These are phyloP conservation scores for Blastobotrys raffinosifermentans DNA, from an alignment of 1,139 yeast species.

Conservation along the genomic window DNA sequence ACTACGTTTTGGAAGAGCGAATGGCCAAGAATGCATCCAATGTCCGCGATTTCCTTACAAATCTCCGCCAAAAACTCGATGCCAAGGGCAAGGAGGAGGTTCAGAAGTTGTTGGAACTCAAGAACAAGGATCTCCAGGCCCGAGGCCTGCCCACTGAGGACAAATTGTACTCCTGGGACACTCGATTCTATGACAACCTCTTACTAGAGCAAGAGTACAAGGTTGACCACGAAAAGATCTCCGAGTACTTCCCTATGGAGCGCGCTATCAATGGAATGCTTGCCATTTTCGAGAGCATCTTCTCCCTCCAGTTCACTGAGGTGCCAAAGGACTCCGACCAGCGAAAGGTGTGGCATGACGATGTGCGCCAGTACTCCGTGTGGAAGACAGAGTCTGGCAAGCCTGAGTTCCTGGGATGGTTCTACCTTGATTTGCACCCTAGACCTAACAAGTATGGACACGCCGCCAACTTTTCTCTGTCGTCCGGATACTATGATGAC, in stretches of 20 bases:
- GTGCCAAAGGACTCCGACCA: constrained; percentile 36
- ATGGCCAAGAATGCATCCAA: constrained; percentile 67
- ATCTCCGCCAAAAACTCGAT: constrained; percentile 50
- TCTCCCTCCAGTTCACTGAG: constrained; percentile 60
- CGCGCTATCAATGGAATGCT: constrained; percentile 65
- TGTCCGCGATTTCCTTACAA: constrained; percentile 56
- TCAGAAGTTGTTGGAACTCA: constrained; percentile 44
- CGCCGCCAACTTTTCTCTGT: constrained; percentile 73
- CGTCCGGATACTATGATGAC: constrained; percentile 53
- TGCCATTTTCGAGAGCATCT: constrained; percentile 58
- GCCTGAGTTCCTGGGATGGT: constrained; percentile 69
- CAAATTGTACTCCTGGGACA: constrained; percentile 67
- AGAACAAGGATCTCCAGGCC: constrained; percentile 45
- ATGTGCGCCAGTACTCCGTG: constrained; percentile 68
- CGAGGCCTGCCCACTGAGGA: constrained; percentile 39
- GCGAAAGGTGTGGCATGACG: constrained; percentile 60
- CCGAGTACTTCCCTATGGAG: constrained; percentile 74
- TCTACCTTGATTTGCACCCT: constrained; percentile 78
- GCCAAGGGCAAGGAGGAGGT: constrained; percentile 57
- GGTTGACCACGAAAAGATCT: constrained; percentile 64
- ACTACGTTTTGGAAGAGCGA: constrained; percentile 63
- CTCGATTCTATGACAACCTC: constrained; percentile 56
- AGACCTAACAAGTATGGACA: constrained; percentile 82
- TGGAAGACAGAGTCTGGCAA: constrained; percentile 51
- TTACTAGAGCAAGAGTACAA: constrained; percentile 60